Evolutionary conservation across 75 land plant species (phyloP).

Genomic region (Adiantum capillusveneris): DNA sequence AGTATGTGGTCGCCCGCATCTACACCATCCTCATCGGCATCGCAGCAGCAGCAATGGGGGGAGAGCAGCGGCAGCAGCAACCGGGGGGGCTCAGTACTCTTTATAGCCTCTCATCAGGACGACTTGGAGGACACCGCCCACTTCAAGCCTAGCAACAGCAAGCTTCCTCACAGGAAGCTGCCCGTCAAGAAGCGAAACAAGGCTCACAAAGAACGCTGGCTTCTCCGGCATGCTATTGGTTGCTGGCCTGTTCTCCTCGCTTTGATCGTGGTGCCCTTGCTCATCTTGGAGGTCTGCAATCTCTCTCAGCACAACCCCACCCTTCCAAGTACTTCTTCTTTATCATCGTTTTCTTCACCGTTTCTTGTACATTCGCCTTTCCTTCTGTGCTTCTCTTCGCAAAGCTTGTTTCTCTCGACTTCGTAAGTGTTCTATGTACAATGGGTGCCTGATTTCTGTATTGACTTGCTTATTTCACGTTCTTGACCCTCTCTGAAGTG

Average conservation of each 20-base stretch:
- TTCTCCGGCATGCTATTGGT: not conserved
- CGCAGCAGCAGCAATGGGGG: too few species aligned
- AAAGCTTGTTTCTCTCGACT: too few species aligned
- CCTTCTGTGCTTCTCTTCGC: too few species aligned
- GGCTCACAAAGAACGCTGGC: too few species aligned
- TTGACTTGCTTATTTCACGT: too few species aligned
- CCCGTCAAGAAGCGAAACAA: not conserved
- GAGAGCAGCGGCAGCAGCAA: not conserved
- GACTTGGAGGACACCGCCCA: slow-evolving; percentile 1
- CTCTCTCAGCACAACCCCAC: not conserved
- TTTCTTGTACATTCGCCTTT: not conserved
- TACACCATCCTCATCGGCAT: too few species aligned
- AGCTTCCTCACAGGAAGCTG: not conserved
- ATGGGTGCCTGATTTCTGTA: too few species aligned
- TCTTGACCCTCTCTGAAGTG: too few species aligned
- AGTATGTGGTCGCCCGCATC: not conserved
- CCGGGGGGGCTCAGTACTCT: not conserved
- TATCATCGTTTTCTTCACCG: not conserved
- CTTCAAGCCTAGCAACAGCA: not conserved
- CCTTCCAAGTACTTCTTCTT: slow-evolving; percentile 4
- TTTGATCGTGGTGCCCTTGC: not conserved
- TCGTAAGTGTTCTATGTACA: too few species aligned
- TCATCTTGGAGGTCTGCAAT: slow-evolving; percentile 4
- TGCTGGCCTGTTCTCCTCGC: not conserved
- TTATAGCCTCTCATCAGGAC: not conserved